Percentiles rank a stretch among this genome's conserved stretches.
These are phyloP conservation scores for Melanogaster broomeanus DNA, from an alignment of 768 basidiomycete species.

Conservation along the genomic window DNA sequence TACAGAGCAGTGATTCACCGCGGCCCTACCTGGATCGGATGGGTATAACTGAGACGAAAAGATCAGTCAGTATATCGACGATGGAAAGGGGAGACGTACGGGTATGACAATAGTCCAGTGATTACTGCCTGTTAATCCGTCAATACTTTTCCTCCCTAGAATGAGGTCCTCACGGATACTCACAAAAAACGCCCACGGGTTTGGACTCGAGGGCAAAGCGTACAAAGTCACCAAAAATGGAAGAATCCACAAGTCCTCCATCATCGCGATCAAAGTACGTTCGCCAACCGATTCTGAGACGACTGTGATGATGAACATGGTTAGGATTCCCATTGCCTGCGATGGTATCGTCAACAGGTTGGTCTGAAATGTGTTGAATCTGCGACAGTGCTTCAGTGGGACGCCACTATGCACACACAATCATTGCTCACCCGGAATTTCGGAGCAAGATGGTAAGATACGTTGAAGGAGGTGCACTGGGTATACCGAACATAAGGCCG, in stretches of 20 bases:
- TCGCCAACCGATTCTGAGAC: constrained; percentile 56
- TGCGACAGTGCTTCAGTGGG: constrained; percentile 14
- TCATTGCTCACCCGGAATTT: constrained; percentile 43
- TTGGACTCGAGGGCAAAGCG: constrained; percentile 46
- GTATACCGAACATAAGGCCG: constrained; percentile 55
- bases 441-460: constrained; percentile 63
- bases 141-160: background rate
- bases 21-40: constrained; percentile 46
- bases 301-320: constrained; percentile 51
- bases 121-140: constrained; percentile 36
- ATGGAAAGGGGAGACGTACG: constrained; percentile 26
- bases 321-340: constrained; percentile 49
- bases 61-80: background rate
- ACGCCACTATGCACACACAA: background rate
- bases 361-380: constrained; percentile 60
- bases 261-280: constrained; percentile 53
- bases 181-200: constrained; percentile 57
- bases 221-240: constrained; percentile 62
- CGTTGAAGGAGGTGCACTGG: constrained; percentile 45
- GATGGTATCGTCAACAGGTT: constrained; percentile 65
- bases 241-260: constrained; percentile 58
- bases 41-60: constrained; percentile 39
- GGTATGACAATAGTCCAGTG: constrained; percentile 47
- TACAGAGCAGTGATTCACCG: background rate
- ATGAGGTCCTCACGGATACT: constrained; percentile 10